phyloP scores from a whole-genome alignment of 2,329 filamentous ascomycete genomes.

The Microcyclosporella mali region DNA sequence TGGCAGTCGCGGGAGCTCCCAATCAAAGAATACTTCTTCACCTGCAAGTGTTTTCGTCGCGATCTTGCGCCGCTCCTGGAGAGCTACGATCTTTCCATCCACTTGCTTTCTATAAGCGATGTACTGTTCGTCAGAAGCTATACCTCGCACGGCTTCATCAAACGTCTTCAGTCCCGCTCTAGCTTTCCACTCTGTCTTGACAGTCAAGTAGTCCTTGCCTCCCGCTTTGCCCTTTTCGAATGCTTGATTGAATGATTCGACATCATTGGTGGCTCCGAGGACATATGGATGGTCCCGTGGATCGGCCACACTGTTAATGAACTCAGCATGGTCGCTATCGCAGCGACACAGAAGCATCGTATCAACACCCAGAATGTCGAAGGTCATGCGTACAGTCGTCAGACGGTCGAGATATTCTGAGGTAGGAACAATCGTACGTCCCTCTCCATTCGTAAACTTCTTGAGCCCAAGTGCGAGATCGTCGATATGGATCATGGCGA shows the following conservation, averaged over 20 bases:
- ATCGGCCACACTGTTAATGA: slow-evolving; percentile 9
- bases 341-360: slow-evolving; percentile 10
- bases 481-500: slow-evolving; percentile 13
- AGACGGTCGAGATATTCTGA: slow-evolving; percentile 9
- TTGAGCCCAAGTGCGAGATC: slow-evolving; percentile 9
- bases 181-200: slow-evolving; percentile 8
- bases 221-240: slow-evolving; percentile 2
- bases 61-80: slow-evolving; percentile 4
- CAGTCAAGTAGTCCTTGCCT: slow-evolving; percentile 7
- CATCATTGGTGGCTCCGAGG: slow-evolving; percentile 7
- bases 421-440: slow-evolving; percentile 7
- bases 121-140: slow-evolving; percentile 1
- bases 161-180: slow-evolving; percentile 8
- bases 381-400: slow-evolving; percentile 9
- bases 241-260: slow-evolving; percentile 7
- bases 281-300: slow-evolving; percentile 10
- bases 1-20: slow-evolving; percentile 6
- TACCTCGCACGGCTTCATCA: slow-evolving; percentile 4
- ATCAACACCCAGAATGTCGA: slow-evolving; percentile 7
- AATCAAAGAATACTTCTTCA: slow-evolving; percentile 7
- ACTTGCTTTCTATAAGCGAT: slow-evolving; percentile 2
- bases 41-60: slow-evolving; percentile 1
- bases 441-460: slow-evolving; percentile 9
- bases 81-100: slow-evolving; percentile 2
- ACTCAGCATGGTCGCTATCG: slow-evolving; percentile 13